phyloP scores from a whole-genome alignment of 495 filamentous ascomycete species.

The Aspergillus heteromorphus region DNA sequence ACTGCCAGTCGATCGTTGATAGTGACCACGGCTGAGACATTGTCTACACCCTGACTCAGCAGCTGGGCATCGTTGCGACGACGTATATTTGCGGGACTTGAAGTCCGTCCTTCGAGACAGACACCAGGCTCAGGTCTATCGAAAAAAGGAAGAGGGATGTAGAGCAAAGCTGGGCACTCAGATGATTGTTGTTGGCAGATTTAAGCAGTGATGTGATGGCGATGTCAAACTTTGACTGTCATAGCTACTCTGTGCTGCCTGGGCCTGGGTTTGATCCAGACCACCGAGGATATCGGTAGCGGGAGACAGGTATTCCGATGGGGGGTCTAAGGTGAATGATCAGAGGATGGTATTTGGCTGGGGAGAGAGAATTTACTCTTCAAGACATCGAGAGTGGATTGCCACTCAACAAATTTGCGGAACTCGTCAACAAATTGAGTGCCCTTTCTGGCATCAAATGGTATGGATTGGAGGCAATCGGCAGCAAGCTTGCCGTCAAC shows the following conservation, averaged over 20 bases:
- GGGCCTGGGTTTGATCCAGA: slow-evolving; percentile 38
- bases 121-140: slow-evolving; percentile 25
- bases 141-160: slow-evolving; percentile 17
- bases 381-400: slow-evolving; percentile 50
- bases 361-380: slow-evolving; percentile 16
- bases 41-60: slow-evolving; percentile 5
- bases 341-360: too few species aligned
- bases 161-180: slow-evolving; percentile 28
- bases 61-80: slow-evolving; percentile 20
- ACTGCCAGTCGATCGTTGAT: slow-evolving; percentile 32
- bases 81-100: slow-evolving; percentile 31
- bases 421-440: slow-evolving; percentile 48
- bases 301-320: slow-evolving; percentile 50
- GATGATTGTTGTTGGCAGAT: slow-evolving; percentile 47
- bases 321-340: slow-evolving; percentile 33
- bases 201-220: slow-evolving; percentile 34
- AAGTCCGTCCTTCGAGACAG: slow-evolving; percentile 34
- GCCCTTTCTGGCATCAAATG: slow-evolving; percentile 49
- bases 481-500: slow-evolving; percentile 37
- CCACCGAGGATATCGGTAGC: slow-evolving; percentile 43
- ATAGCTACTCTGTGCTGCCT: slow-evolving; percentile 30
- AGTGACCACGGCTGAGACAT: slow-evolving; percentile 23
- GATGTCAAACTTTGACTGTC: slow-evolving; percentile 47
- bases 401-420: slow-evolving; percentile 52
- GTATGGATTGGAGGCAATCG: slow-evolving; percentile 51